Evolutionary conservation across 352 stramenopile genomes (phyloP).

Genomic region (Phytopythium kandeliae): DNA sequence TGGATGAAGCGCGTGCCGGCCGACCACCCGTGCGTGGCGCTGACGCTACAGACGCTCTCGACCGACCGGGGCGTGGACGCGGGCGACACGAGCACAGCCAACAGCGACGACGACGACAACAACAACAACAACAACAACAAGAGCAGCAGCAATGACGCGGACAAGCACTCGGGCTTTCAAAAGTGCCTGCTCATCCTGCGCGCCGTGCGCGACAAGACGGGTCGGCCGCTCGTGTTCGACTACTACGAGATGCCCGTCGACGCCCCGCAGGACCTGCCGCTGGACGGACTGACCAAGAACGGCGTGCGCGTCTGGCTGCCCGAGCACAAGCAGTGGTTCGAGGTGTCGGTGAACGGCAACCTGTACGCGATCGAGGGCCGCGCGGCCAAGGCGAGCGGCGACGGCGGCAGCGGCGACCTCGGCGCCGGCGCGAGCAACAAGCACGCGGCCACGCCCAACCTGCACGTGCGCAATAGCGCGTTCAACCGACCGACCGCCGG

Average conservation of each 20-base stretch:
- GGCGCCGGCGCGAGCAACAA: too few species aligned
- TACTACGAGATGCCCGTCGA: slow-evolving; percentile 37
- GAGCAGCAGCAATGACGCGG: background rate
- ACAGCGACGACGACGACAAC: too few species aligned
- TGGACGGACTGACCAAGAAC: slow-evolving; percentile 81
- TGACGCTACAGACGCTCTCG: slow-evolving; percentile 13
- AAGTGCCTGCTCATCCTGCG: slow-evolving; percentile 8
- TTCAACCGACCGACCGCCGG: slow-evolving; percentile 58
- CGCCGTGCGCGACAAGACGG: slow-evolving; percentile 17
- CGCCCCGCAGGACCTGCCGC: slow-evolving; percentile 29
- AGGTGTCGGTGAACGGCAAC: slow-evolving; percentile 76
- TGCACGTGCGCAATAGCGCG: slow-evolving; percentile 35
- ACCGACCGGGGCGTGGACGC: slow-evolving; percentile 5
- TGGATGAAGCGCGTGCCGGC: slow-evolving; percentile 47
- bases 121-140: too few species aligned
- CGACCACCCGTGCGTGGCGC: slow-evolving; percentile 40
- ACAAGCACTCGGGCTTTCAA: slow-evolving; percentile 6
- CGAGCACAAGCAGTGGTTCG: slow-evolving; percentile 65
- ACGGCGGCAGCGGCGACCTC: too few species aligned
- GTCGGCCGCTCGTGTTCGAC: slow-evolving; percentile 14
- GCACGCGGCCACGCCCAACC: background rate
- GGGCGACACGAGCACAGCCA: too few species aligned
- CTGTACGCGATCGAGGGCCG: slow-evolving; percentile 61
- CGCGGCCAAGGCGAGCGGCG: slow-evolving; percentile 12
- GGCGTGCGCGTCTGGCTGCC: slow-evolving; percentile 75